A percentile compares a stretch with the other conserved stretches of the same genome.
Conservation (phyloP, 345 rosid species). For the Syzygium grande region DNA sequence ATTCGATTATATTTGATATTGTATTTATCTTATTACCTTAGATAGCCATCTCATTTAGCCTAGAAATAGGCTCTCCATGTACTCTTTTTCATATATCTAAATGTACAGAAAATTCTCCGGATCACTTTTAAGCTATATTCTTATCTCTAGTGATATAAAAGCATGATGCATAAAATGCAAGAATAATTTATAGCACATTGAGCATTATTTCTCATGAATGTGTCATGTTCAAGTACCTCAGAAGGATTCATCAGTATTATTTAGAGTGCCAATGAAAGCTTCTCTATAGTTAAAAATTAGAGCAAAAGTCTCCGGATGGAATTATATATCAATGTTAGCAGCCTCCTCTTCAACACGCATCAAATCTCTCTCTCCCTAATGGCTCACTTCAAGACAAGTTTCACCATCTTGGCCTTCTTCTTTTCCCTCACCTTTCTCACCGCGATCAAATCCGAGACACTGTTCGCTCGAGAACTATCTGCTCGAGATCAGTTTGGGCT, state of each 20-base stretch:
- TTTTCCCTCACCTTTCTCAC: neutral
- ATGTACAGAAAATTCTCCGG: too few relatives aligned
- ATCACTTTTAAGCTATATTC: too few relatives aligned
- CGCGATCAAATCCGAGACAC: neutral
- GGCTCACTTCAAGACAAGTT: neutral
- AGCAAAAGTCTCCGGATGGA: neutral
- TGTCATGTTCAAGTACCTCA: neutral
- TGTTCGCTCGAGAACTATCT: neutral
- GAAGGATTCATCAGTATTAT: neutral
- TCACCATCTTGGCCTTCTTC: neutral
- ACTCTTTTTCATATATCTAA: too few relatives aligned
- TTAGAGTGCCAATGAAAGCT: too few relatives aligned
- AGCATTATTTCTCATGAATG: neutral
- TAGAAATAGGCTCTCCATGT: too few relatives aligned
- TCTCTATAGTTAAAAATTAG: neutral
- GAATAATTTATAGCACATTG: neutral
- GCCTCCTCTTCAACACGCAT: neutral
- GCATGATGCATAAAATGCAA: neutral
- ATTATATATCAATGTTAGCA: neutral
- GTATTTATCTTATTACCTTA: too few relatives aligned
- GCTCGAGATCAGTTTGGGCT: neutral
- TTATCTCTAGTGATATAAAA: neutral
- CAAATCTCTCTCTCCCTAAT: neutral
- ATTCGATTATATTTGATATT: too few relatives aligned
- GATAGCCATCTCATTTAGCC: too few relatives aligned